Conservation (phyloP, 441 rosid genomes). For the Geranium incanum region DNA sequence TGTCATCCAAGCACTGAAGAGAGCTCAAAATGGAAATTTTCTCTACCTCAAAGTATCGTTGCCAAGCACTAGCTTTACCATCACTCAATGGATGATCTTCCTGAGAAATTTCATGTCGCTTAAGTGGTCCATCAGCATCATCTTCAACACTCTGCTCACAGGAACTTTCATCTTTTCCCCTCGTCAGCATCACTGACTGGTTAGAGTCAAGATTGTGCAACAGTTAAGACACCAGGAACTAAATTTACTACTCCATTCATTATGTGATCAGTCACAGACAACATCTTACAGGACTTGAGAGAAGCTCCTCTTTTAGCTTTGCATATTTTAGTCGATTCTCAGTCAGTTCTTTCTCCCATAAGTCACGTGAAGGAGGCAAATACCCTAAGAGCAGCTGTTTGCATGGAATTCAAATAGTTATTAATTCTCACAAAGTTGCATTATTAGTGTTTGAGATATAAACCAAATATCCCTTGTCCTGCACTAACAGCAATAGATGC, state of each 20-base stretch:
- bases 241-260: slow-evolving; percentile 6
- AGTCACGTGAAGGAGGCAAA: slow-evolving; percentile 49
- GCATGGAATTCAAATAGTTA: background rate
- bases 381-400: slow-evolving; percentile 56
- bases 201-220: slow-evolving; percentile 37
- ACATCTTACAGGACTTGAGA: slow-evolving; percentile 56
- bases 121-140: slow-evolving; percentile 46
- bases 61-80: slow-evolving; percentile 57
- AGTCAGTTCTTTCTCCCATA: slow-evolving; percentile 53
- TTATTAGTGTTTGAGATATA: background rate
- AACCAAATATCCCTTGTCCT: background rate
- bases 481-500: background rate
- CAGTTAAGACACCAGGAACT: slow-evolving; percentile 10
- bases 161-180: slow-evolving; percentile 27
- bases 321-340: slow-evolving; percentile 49
- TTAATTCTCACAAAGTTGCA: slow-evolving; percentile 3
- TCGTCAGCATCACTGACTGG: slow-evolving; percentile 40
- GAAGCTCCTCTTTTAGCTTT: slow-evolving; percentile 55
- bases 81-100: slow-evolving; percentile 73
- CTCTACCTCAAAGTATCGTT: slow-evolving; percentile 53
- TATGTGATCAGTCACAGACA: slow-evolving; percentile 10
- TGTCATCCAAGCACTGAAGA: slow-evolving; percentile 13
- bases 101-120: slow-evolving; percentile 45
- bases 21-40: slow-evolving; percentile 7
- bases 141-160: slow-evolving; percentile 25